Conservation (phyloP, 2,329 filamentous ascomycete species). For the Cercospora beticola region DNA sequence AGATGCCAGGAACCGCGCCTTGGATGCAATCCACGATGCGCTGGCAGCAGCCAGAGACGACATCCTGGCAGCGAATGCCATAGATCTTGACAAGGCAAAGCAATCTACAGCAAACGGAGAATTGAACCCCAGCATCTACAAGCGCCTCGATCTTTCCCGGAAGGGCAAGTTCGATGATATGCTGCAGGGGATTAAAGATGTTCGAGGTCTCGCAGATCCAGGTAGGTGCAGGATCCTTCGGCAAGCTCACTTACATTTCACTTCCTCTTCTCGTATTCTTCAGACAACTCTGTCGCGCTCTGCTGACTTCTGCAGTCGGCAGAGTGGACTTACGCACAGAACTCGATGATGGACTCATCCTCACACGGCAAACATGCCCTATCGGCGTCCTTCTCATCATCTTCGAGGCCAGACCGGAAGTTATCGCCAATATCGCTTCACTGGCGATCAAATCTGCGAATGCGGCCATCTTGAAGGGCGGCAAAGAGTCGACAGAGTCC, state of each 20-base stretch:
- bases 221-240: slow-evolving; percentile 53
- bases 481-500: slow-evolving; percentile 93
- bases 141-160: slow-evolving; percentile 80
- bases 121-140: slow-evolving; percentile 78
- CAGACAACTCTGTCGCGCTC: slow-evolving; percentile 13
- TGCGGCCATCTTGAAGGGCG: slow-evolving; percentile 93
- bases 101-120: slow-evolving; percentile 72
- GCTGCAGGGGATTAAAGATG: slow-evolving; percentile 90
- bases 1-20: slow-evolving; percentile 75
- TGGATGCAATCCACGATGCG: slow-evolving; percentile 79
- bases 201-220: slow-evolving; percentile 79
- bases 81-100: slow-evolving; percentile 73
- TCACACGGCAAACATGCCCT: slow-evolving; percentile 88
- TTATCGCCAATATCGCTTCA: slow-evolving; percentile 96
- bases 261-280: slow-evolving; percentile 5
- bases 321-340: slow-evolving; percentile 78
- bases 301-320: slow-evolving; percentile 62
- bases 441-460: slow-evolving; percentile 97
- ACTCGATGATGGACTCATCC: slow-evolving; percentile 78
- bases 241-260: slow-evolving; percentile 2
- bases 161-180: slow-evolving; percentile 96
- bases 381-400: slow-evolving; percentile 98
- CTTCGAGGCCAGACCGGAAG: slow-evolving; percentile 95
- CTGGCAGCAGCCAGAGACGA: slow-evolving; percentile 66
- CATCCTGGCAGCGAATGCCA: slow-evolving; percentile 83